Percentiles rank a stretch among this genome's conserved stretches.
Evolutionary conservation across 1,139 yeast genomes (phyloP).

Genomic region (Blastobotrys indianensis): DNA sequence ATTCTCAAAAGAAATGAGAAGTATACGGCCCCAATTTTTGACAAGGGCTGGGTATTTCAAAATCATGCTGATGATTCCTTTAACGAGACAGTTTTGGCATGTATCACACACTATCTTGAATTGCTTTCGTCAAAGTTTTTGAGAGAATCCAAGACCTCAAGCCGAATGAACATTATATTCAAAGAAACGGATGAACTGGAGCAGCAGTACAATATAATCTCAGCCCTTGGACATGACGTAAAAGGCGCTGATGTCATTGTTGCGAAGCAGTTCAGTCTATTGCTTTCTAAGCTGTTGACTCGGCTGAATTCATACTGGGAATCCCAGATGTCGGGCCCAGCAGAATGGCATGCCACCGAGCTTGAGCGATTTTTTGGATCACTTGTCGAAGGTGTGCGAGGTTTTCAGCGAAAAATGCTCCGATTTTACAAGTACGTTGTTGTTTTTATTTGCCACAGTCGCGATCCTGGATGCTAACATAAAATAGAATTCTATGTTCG

Average conservation of each 20-base stretch:
- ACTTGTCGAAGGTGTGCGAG: constrained; percentile 78
- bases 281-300: constrained; percentile 62
- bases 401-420: constrained; percentile 74
- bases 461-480: constrained; percentile 1
- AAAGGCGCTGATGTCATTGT: constrained; percentile 83
- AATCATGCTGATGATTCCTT: constrained; percentile 63
- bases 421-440: constrained; percentile 56
- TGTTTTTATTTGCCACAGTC: background rate
- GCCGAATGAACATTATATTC: constrained; percentile 57
- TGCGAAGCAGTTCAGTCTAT: constrained; percentile 58
- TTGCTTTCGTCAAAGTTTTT: constrained; percentile 69
- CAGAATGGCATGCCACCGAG: constrained; percentile 49
- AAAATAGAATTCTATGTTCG: constrained; percentile 46
- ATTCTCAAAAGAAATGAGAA: constrained; percentile 64
- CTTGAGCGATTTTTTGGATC: constrained; percentile 76
- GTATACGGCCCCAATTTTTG: constrained; percentile 54
- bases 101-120: constrained; percentile 66
- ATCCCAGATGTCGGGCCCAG: constrained; percentile 65
- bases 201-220: constrained; percentile 71
- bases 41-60: constrained; percentile 69
- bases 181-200: constrained; percentile 85
- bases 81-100: constrained; percentile 66
- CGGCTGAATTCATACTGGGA: constrained; percentile 67
- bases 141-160: constrained; percentile 6
- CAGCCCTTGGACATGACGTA: constrained; percentile 63